Base-by-base conservation (phyloP, 225 moss, liverwort and hornwort genomes). In the Anthoceros angustus region DNA sequence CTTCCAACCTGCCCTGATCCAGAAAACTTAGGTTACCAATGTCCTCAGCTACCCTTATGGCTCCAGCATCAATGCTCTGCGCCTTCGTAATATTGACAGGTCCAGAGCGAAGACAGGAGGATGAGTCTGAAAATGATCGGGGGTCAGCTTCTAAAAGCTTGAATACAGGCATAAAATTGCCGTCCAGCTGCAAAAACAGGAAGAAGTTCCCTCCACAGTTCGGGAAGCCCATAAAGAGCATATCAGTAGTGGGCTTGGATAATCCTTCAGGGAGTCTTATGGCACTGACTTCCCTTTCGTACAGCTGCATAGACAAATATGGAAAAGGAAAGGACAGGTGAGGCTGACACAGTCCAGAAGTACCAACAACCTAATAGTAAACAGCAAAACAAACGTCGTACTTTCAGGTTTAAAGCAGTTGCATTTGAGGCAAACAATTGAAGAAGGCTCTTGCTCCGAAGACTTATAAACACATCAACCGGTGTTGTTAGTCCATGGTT, bases 221-320 rank as follows among this genome's bases (percentile, higher is more conserved):
- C 9, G 91, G 91, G 60, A 98, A 98, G 39, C 92, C 98, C 98
- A 98, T 86, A 32, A 98, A 79, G 68, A 98, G 71, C 64, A 82
- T 80, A 68, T 98, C 89, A 68, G 77, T 26, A 55, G 77, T 85
- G 38, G 87, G 70, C 74, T 89, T 92, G 45, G 81, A 80, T 60
- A 73, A 70, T 62, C 87, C 89, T 42, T 65, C 41, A 65, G 91
- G 86, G 68, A 98, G 50, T 66, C 78, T 98, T 49, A 98, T 63
- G 61, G 84, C 74, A 41, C 76, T 69, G 65, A 88, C 84, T 73
- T 88, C 98, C 71, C 82, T 82, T 63, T 92, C 92, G 70, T 89
- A 98, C 61, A 92, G 79, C 98, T 98, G 87, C 74, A 64, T 25
- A 25, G 4, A 66, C 24, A 41, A 24, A 9, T 5, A 42, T 16